Evolutionary conservation across 257 asterid genomes (phyloP), one percentile per base, ranked within the genome.

Genomic region (Paraleonurus japonicus): DNA sequence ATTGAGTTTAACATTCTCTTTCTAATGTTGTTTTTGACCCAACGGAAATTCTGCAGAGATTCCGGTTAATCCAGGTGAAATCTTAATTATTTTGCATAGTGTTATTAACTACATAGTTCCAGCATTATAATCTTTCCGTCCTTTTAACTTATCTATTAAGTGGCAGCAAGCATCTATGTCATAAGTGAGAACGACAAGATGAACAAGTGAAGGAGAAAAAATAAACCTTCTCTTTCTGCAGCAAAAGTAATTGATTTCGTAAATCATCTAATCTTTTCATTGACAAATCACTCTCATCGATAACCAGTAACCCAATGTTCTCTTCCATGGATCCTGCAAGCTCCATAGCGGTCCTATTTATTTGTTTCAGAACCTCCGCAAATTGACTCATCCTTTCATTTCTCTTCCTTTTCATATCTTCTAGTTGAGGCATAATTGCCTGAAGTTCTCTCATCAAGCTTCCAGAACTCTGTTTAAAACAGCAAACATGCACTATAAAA

Each of bases 161-260:
- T 66, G 12, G 27, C 22, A 57, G 45, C 16, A 13, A 24, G 45
- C 78, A 69, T 10, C 32, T 69, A 20, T 4, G 12, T 54, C 35
- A 13, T 30, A 75, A 57, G 80, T 50, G 10, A 76, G 53, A 47
- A 61, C 19, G 5, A 35, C 19, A 57, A 20, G 69, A n/a, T 26
- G 20, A 68, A 35, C 35, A 54, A 45, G 20, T 26, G 47, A 37
- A 58, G 66, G 24, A 74, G 63, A 69, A 69, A 50, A 48, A 12
- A 48, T 41, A n/a, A n/a, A 94, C 96, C 95, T 89, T 94, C 78
- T 85, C 89, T 73, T 76, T 83, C 72, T 88, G 88, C 78, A 94
- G 83, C 71, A 81, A 68, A 62, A 65, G 71, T 71, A 88, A 79
- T 81, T 85, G 86, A 73, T 20, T 71, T 24, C 61, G 77, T 79